Evolutionary conservation across 768 basidiomycete species (phyloP).

Genomic region (Grammothele lineata): DNA sequence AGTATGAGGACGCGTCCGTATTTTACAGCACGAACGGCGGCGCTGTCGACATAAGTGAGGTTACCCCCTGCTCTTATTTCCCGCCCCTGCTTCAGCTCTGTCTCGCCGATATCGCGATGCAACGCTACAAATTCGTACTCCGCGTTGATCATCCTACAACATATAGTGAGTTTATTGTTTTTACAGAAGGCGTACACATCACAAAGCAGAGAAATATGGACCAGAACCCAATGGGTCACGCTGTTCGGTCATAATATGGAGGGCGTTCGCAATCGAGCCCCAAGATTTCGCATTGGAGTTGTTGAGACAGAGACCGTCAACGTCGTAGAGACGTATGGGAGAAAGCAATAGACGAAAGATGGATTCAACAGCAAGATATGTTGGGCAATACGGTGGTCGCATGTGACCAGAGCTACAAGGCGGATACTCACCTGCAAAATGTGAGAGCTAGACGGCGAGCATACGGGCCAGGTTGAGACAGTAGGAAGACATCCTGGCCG

Average conservation of each 20-base stretch:
- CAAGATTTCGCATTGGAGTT: too few relatives aligned
- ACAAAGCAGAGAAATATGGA: too few relatives aligned
- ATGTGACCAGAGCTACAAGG: background rate
- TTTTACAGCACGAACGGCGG: slow-evolving; percentile 63
- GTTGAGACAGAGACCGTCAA: too few relatives aligned
- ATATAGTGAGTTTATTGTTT: background rate
- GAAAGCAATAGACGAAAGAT: too few relatives aligned
- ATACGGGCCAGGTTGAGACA: slow-evolving; percentile 66
- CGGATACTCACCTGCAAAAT: slow-evolving; percentile 46
- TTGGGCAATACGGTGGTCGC: background rate
- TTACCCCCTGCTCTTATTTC: slow-evolving; percentile 60
- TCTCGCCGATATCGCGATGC: slow-evolving; percentile 68
- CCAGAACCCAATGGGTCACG: too few relatives aligned
- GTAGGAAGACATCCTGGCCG: slow-evolving; percentile 62
- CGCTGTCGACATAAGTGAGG: slow-evolving; percentile 63
- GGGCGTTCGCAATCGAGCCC: too few relatives aligned
- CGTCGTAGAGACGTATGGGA: too few relatives aligned
- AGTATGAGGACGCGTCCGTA: slow-evolving; percentile 60
- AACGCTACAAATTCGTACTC: slow-evolving; percentile 68
- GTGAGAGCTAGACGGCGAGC: slow-evolving; percentile 58
- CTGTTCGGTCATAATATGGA: too few relatives aligned
- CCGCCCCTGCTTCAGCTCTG: slow-evolving; percentile 66
- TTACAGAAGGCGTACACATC: too few relatives aligned
- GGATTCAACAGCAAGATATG: too few relatives aligned
- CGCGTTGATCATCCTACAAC: slow-evolving; percentile 45